Base-by-base conservation (phyloP, 2,329 filamentous ascomycete genomes). In the Cladosporium austrohemisphaericum region DNA sequence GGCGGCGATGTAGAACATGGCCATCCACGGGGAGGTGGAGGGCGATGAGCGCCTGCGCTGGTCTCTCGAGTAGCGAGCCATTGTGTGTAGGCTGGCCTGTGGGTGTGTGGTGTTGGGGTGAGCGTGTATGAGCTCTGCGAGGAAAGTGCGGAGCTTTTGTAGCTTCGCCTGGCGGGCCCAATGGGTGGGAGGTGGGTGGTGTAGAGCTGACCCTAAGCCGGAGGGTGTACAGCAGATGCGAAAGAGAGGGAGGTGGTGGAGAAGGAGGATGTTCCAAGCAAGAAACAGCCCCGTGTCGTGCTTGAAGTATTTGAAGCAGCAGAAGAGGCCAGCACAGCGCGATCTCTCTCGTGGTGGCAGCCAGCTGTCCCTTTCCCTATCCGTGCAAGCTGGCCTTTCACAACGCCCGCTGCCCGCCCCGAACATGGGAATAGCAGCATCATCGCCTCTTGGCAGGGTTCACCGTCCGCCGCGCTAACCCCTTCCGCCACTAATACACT, bases 1-100 rank as follows among this genome's bases (percentile, higher is more conserved):
- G 57, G 95, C 82, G 68, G 89, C 82, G 64, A 96, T 85, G 78
- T 95, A 96, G 76, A 91, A 85, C 72, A 95, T 77, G 69, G 93
- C 81, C 75, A 81, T 89, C 90, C 79, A 96, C 46, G 64, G 55
- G 36, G 63, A 65, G 31, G 60, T 54, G 23, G 55, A 37, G 25
- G 57, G 48, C 40, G 40, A 23, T 19, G 47, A 43, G 54, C 56
- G 53, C 51, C 57, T 49, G 49, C 55, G 53, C 54, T 60, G 62
- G 52, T 64, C 61, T 48, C 62, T 55, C 33, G 62, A 65, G 56
- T 62, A 65, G 56, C 63, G 53, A 57, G 61, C 63, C 63, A 66
- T 66, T 56, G 55, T 60, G 51, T 32, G 32, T 55, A 58, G 60
- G 58, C 60, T 54, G 57, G 59, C 45, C 35, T 54, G 52, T 51